Evolutionary conservation across 1,139 yeast genomes (phyloP).

Genomic region (Sugiyamaella pinicola): DNA sequence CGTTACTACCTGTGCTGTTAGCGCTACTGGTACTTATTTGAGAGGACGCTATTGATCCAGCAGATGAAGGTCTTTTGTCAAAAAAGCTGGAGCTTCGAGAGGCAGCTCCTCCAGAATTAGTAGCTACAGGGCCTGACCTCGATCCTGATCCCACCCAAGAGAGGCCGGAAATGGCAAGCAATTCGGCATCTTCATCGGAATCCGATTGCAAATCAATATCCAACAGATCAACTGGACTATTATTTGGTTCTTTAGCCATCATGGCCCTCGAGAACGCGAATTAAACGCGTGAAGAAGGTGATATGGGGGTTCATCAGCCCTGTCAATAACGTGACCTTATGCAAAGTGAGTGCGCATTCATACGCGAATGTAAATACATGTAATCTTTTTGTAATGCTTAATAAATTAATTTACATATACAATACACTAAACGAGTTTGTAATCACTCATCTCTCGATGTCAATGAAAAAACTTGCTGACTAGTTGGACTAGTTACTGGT

Average conservation of each 20-base stretch:
- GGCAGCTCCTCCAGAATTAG: not conserved
- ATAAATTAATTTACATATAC: not conserved
- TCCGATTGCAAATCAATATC: conserved; percentile 9
- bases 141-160: conserved; percentile 3
- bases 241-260: not conserved
- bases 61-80: not conserved
- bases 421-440: not conserved
- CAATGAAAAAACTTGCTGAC: too few relatives aligned
- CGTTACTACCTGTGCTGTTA: not conserved
- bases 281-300: conserved; percentile 4
- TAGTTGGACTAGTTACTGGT: too few relatives aligned
- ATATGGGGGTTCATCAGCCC: not conserved
- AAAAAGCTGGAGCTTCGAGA: conserved; percentile 7
- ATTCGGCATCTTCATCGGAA: conserved; percentile 14
- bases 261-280: conserved; percentile 1
- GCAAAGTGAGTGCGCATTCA: too few relatives aligned
- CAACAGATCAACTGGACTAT: not conserved
- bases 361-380: too few relatives aligned
- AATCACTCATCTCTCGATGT: too few relatives aligned
- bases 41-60: conserved; percentile 1
- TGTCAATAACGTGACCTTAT: not conserved
- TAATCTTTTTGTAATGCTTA: not conserved
- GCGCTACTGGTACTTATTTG: not conserved
- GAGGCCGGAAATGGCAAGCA: not conserved
- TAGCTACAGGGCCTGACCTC: not conserved